Evolutionary conservation across 2,329 filamentous ascomycete species (phyloP).

Genomic region (Sporothrix pseudoabietina): DNA sequence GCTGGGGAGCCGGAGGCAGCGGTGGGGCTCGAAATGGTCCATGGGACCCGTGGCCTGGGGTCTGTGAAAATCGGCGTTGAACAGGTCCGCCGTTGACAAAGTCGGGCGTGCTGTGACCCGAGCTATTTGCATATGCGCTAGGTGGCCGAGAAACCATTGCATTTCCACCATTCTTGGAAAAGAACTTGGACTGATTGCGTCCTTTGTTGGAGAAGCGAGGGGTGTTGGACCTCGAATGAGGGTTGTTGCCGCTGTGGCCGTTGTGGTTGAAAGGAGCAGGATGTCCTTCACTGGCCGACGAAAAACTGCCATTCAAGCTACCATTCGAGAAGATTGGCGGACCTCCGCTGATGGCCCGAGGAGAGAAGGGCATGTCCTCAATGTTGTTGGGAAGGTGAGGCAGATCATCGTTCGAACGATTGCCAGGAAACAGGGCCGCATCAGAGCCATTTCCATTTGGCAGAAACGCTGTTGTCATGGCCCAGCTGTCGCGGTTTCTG

Average conservation of each 20-base stretch:
- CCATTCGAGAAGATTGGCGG: not conserved
- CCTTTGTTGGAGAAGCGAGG: not conserved
- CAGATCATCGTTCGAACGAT: not conserved
- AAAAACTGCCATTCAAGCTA: not conserved
- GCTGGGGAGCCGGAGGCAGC: not conserved
- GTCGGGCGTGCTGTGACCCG: slow-evolving; percentile 15
- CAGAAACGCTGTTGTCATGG: not conserved
- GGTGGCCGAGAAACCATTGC: not conserved
- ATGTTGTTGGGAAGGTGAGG: slow-evolving; percentile 24
- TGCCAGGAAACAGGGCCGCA: not conserved
- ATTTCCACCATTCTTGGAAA: not conserved
- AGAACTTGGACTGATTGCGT: slow-evolving; percentile 26
- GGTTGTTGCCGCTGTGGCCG: not conserved
- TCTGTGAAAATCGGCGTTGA: not conserved
- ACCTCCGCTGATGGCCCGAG: not conserved
- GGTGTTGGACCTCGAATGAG: not conserved
- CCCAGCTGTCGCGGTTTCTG: slow-evolving; percentile 18
- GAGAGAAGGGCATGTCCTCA: slow-evolving; percentile 33
- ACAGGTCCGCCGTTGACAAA: not conserved
- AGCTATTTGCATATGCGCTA: not conserved
- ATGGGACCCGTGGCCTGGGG: not conserved
- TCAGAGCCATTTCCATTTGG: not conserved
- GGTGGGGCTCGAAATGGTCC: slow-evolving; percentile 11
- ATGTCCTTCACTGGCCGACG: not conserved
- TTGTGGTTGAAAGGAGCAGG: not conserved